Evolutionary conservation across 805 yeast species (phyloP).

Genomic region (Teunomyces pallodes): DNA sequence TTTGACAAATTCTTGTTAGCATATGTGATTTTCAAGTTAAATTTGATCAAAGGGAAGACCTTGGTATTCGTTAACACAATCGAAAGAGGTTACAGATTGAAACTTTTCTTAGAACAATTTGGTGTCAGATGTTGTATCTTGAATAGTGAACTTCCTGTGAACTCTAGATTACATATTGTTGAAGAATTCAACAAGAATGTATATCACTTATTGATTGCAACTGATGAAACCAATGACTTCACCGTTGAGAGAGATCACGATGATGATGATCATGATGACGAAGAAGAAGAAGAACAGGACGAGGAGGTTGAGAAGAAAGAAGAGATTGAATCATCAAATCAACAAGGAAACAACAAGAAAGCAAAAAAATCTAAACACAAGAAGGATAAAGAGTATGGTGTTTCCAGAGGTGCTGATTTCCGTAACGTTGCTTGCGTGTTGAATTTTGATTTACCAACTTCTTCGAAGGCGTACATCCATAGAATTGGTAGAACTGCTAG

Average conservation of each 20-base stretch:
- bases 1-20: slow-evolving; percentile 88
- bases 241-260: slow-evolving; percentile 51
- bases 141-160: slow-evolving; percentile 88
- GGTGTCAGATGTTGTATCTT: slow-evolving; percentile 86
- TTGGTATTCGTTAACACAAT: slow-evolving; percentile 88
- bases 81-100: slow-evolving; percentile 92
- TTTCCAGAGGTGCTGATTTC: slow-evolving; percentile 95
- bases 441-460: slow-evolving; percentile 89
- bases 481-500: slow-evolving; percentile 97
- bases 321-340: slow-evolving; percentile 17
- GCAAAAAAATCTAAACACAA: slow-evolving; percentile 21
- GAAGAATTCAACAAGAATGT: slow-evolving; percentile 92
- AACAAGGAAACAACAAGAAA: slow-evolving; percentile 12
- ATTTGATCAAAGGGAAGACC: slow-evolving; percentile 86
- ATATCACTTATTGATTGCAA: slow-evolving; percentile 85
- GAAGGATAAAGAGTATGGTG: slow-evolving; percentile 82
- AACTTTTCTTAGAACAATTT: slow-evolving; percentile 88
- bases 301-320: slow-evolving; percentile 9
- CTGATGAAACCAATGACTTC: slow-evolving; percentile 78
- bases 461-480: slow-evolving; percentile 87
- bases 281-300: slow-evolving; percentile 27
- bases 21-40: slow-evolving; percentile 87
- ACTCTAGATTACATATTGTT: slow-evolving; percentile 90
- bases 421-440: slow-evolving; percentile 94
- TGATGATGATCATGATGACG: slow-evolving; percentile 9